These are phyloP conservation scores for Chrysopogon serrulatus DNA, from an alignment of 176 grass and related monocot species.

Conservation along the genomic window DNA sequence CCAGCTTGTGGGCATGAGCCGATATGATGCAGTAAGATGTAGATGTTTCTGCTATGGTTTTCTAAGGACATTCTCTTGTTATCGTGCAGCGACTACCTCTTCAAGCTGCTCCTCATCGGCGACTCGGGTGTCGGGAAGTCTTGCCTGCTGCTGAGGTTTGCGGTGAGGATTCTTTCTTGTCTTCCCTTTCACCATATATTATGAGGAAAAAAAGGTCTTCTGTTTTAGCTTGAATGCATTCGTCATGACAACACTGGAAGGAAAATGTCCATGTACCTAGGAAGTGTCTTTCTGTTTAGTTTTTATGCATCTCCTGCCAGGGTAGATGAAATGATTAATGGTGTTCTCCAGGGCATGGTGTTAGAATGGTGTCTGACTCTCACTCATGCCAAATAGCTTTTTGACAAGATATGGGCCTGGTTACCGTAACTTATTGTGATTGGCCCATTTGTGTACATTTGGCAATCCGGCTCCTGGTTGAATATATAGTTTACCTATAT, in stretches of 20 bases:
- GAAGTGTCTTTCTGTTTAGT: neutral
- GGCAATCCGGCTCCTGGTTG: neutral
- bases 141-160: conserved; percentile 80
- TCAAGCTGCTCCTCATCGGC: conserved; percentile 81
- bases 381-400: neutral
- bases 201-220: neutral
- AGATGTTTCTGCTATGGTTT: neutral
- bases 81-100: conserved; percentile 68
- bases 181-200: neutral
- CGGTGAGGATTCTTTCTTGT: conserved; percentile 43
- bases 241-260: neutral
- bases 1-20: neutral
- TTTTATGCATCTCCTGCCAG: neutral
- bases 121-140: conserved; percentile 79
- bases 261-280: neutral
- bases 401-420: neutral
- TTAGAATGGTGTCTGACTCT: neutral
- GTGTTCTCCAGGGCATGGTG: neutral
- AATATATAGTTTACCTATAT: neutral
- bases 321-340: neutral
- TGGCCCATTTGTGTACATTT: neutral
- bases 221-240: neutral
- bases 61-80: neutral
- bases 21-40: neutral
- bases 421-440: neutral